Conservation (phyloP, 345 rosid genomes). For the Fremontodendron californicum region DNA sequence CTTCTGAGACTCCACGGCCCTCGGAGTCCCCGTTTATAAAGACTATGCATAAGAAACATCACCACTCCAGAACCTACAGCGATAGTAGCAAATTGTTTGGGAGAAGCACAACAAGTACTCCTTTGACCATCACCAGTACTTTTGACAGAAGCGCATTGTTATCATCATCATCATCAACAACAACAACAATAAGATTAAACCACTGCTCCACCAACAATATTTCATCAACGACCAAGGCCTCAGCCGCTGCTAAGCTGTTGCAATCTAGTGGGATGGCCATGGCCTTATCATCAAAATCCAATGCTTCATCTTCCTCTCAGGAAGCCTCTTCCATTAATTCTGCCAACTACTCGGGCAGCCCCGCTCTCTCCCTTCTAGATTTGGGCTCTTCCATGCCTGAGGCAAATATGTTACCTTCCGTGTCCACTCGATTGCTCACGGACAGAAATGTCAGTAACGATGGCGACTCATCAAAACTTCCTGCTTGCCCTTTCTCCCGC, state of each 20-base stretch:
- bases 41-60: constrained; percentile 23
- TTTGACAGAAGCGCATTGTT: neutral
- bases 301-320: constrained; percentile 21
- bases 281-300: constrained; percentile 23
- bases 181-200: constrained; percentile 31
- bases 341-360: neutral
- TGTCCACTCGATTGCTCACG: constrained; percentile 21
- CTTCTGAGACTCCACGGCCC: constrained; percentile 39
- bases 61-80: constrained; percentile 21
- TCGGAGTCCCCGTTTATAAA: constrained; percentile 42
- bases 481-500: neutral
- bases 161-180: constrained; percentile 12
- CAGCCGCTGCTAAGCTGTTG: constrained; percentile 70
- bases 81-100: constrained; percentile 7
- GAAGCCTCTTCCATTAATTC: constrained; percentile 16
- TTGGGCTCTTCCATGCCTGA: constrained; percentile 40
- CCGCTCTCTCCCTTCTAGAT: constrained; percentile 6
- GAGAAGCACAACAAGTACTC: constrained; percentile 16
- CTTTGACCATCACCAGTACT: neutral
- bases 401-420: constrained; percentile 31
- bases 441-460: constrained; percentile 27
- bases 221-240: constrained; percentile 7
- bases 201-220: constrained; percentile 30
- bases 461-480: neutral
- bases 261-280: constrained; percentile 43